Evolutionary conservation across 495 filamentous ascomycete genomes (phyloP).

Genomic region (Pseudoneurospora amorphoporcata): DNA sequence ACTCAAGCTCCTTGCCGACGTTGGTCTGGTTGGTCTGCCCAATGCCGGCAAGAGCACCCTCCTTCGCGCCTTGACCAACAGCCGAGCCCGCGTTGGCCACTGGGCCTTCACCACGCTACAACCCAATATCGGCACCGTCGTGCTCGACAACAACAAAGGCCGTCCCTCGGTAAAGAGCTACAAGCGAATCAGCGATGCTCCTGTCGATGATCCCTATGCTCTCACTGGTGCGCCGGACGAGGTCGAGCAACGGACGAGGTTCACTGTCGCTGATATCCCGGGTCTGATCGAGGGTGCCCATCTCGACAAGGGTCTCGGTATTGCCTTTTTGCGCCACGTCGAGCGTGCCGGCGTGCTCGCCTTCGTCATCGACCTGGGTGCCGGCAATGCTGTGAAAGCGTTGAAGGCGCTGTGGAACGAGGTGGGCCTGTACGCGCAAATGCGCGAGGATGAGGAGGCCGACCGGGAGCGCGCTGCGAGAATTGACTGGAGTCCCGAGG

Average conservation of each 20-base stretch:
- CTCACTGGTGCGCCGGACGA: constrained; percentile 16
- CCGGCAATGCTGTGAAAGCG: constrained; percentile 65
- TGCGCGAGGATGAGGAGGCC: constrained; percentile 50
- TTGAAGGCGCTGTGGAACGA: constrained; percentile 81
- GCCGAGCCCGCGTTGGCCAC: constrained; percentile 76
- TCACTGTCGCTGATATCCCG: constrained; percentile 94
- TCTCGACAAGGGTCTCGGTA: constrained; percentile 81
- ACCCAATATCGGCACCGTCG: constrained; percentile 90
- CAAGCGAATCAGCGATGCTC: constrained; percentile 12
- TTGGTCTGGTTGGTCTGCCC: constrained; percentile 86
- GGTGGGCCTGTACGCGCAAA: constrained; percentile 72
- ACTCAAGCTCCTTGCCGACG: constrained; percentile 87
- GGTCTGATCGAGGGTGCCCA: constrained; percentile 86
- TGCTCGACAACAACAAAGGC: constrained; percentile 73
- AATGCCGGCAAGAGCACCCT: constrained; percentile 96
- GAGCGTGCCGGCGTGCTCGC: constrained; percentile 87
- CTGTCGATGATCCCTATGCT: constrained; percentile 26
- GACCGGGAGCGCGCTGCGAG: constrained; percentile 38
- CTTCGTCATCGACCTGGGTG: constrained; percentile 82
- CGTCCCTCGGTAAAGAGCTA: constrained; percentile 33
- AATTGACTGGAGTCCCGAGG: constrained; percentile 30
- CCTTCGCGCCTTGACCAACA: constrained; percentile 73
- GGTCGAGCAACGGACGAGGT: constrained; percentile 52
- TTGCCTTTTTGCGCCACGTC: constrained; percentile 87
- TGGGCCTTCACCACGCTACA: constrained; percentile 96